Percentiles rank a stretch among this genome's conserved stretches.
These are phyloP conservation scores for Mucor lusitanicus DNA, from an alignment of 371 early-diverging fungal genomes.

Conservation along the genomic window DNA sequence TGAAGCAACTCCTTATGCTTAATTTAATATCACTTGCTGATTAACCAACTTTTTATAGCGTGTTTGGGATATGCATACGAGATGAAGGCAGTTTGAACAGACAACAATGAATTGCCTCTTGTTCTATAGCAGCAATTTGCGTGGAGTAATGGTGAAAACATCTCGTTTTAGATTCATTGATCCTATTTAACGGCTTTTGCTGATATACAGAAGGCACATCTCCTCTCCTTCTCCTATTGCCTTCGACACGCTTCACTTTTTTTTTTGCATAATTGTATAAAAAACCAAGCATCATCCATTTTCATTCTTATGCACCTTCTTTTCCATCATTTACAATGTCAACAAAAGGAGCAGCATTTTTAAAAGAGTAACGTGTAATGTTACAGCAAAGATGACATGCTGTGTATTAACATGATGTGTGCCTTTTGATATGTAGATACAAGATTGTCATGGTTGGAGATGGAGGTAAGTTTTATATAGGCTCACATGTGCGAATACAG, in stretches of 20 bases:
- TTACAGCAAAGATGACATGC: too few species aligned
- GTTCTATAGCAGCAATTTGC: too few species aligned
- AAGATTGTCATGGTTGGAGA: constrained; percentile 83
- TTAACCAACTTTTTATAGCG: too few species aligned
- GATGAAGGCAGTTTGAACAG: too few species aligned
- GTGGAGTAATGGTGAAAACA: too few species aligned
- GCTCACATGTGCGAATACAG: too few species aligned
- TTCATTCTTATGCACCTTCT: not conserved
- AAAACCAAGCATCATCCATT: not conserved
- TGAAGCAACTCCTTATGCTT: too few species aligned
- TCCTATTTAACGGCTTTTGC: too few species aligned
- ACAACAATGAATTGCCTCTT: too few species aligned
- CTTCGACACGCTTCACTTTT: not conserved
- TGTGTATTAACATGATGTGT: not conserved
- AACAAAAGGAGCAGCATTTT: not conserved
- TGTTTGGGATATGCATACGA: too few species aligned
- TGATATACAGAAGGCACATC: not conserved
- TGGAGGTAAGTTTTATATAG: constrained; percentile 36
- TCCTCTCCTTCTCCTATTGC: not conserved
- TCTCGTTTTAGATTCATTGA: too few species aligned
- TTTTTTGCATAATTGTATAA: not conserved
- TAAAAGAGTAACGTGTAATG: not conserved
- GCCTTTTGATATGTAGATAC: constrained; percentile 11
- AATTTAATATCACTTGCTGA: too few species aligned
- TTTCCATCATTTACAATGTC: not conserved